Percentiles rank a stretch among this genome's conserved stretches.
Conservation (phyloP, 352 stramenopile species). For the Pythium volutum region DNA sequence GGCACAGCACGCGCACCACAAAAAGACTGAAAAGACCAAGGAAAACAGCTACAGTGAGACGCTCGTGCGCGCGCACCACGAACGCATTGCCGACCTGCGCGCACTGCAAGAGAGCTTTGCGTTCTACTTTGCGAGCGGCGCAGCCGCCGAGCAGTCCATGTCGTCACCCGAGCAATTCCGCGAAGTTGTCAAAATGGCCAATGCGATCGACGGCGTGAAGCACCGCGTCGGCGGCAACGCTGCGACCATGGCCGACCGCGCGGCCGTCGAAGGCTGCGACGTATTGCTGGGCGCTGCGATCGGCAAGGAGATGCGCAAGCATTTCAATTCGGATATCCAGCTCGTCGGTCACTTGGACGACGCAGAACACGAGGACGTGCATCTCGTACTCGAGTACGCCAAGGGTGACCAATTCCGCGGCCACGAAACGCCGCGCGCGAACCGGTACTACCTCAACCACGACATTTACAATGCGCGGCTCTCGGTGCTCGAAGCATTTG, state of each 20-base stretch:
- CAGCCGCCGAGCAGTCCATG: conserved; percentile 82
- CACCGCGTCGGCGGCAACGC: conserved; percentile 76
- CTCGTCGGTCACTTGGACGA: conserved; percentile 62
- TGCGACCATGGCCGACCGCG: conserved; percentile 74
- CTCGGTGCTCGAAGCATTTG: conserved; percentile 79
- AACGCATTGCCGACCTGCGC: conserved; percentile 60
- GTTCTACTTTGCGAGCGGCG: conserved; percentile 79
- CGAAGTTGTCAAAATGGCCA: conserved; percentile 64
- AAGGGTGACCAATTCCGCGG: conserved; percentile 61
- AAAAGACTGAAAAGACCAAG: conserved; percentile 26
- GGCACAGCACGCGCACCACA: conserved; percentile 33
- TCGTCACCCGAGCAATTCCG: conserved; percentile 70
- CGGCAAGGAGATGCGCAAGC: conserved; percentile 67
- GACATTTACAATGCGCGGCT: conserved; percentile 81
- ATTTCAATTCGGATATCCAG: conserved; percentile 62
- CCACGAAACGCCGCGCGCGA: conserved; percentile 64
- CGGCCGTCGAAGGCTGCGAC: conserved; percentile 58
- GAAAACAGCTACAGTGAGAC: conserved; percentile 20
- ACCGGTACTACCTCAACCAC: conserved; percentile 86
- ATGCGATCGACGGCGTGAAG: conserved; percentile 52
- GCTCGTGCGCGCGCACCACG: conserved; percentile 57
- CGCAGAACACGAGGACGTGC: conserved; percentile 67
- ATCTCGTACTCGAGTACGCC: conserved; percentile 77
- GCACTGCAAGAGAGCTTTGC: conserved; percentile 79
- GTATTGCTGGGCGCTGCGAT: conserved; percentile 76